These are phyloP conservation scores for Hebeloma cylindrosporum DNA, from an alignment of 768 basidiomycete species.

Conservation along the genomic window DNA sequence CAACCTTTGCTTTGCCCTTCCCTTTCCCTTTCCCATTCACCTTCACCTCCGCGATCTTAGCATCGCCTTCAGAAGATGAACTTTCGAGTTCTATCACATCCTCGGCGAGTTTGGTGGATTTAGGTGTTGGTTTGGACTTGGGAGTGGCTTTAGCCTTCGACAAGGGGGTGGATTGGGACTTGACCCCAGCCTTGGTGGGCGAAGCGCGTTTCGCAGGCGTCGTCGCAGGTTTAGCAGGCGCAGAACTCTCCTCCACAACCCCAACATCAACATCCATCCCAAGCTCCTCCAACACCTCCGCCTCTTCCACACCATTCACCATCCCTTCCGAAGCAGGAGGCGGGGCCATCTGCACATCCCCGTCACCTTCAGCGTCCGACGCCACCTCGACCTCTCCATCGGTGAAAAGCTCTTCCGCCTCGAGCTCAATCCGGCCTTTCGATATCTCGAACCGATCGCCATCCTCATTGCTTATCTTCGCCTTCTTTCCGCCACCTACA, in stretches of 20 bases:
- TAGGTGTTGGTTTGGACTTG: slow-evolving; percentile 7
- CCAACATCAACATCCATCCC: slow-evolving; percentile 2
- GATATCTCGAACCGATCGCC: slow-evolving; percentile 21
- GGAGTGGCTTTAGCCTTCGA: slow-evolving; percentile 1
- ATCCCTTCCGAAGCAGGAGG: no score
- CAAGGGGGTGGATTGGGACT: slow-evolving; percentile 3
- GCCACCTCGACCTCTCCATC: not conserved
- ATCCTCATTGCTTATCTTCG: not conserved
- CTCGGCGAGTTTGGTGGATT: slow-evolving; percentile 11
- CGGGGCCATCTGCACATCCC: slow-evolving; percentile 10
- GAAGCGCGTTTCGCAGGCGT: slow-evolving; percentile 7
- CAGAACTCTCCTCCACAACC: not conserved
- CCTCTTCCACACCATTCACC: slow-evolving; percentile 4
- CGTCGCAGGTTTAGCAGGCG: slow-evolving; percentile 7
- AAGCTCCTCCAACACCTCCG: slow-evolving; percentile 9
- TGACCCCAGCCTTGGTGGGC: slow-evolving; percentile 7
- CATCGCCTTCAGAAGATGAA: not conserved
- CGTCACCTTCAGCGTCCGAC: slow-evolving; percentile 13
- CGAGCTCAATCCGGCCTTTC: slow-evolving; percentile 20
- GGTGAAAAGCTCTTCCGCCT: slow-evolving; percentile 17
- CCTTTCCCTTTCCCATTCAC: slow-evolving; percentile 2
- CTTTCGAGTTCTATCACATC: slow-evolving; percentile 8
- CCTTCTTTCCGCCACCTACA: not conserved
- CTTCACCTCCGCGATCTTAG: slow-evolving; percentile 7
- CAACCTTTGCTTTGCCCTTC: slow-evolving; percentile 1